Evolutionary conservation across 176 grass and related monocot genomes (phyloP).

Genomic region (Cenchrus fungigraminus): DNA sequence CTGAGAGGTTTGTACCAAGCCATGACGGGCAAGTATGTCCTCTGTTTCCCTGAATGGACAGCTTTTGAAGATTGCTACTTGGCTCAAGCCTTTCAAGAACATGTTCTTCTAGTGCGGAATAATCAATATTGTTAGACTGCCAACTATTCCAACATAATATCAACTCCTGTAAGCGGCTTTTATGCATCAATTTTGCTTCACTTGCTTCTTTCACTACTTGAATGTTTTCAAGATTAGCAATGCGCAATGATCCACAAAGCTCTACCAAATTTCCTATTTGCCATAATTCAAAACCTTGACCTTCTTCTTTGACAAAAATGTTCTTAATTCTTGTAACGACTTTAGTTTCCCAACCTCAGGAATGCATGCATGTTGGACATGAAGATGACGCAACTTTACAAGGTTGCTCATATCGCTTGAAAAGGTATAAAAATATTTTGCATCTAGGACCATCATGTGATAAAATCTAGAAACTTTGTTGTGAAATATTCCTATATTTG

Average conservation of each 20-base stretch:
- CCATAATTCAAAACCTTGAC: not conserved
- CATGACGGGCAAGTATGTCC: not conserved
- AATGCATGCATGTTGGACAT: not conserved
- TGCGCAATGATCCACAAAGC: not conserved
- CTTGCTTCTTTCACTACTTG: not conserved
- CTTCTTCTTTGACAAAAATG: not conserved
- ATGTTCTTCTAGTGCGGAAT: accelerated
- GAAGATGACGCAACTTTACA: not conserved
- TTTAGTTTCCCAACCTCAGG: not conserved
- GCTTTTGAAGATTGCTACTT: not conserved
- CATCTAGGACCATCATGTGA: no score
- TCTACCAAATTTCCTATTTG: not conserved
- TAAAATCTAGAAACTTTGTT: no score
- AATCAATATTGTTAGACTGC: no score
- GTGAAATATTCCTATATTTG: no score
- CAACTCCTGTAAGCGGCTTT: not conserved
- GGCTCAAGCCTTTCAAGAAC: constrained; percentile 3
- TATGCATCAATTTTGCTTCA: not conserved
- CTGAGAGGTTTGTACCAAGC: not conserved
- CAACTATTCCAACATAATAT: not conserved
- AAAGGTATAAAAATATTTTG: no score
- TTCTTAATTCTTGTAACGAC: not conserved
- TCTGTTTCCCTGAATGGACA: not conserved
- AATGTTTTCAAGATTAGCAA: not conserved
- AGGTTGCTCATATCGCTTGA: constrained; percentile 25